Base-by-base conservation (phyloP, 2,329 filamentous ascomycete species). In the Sporothrix dimorphospora region DNA sequence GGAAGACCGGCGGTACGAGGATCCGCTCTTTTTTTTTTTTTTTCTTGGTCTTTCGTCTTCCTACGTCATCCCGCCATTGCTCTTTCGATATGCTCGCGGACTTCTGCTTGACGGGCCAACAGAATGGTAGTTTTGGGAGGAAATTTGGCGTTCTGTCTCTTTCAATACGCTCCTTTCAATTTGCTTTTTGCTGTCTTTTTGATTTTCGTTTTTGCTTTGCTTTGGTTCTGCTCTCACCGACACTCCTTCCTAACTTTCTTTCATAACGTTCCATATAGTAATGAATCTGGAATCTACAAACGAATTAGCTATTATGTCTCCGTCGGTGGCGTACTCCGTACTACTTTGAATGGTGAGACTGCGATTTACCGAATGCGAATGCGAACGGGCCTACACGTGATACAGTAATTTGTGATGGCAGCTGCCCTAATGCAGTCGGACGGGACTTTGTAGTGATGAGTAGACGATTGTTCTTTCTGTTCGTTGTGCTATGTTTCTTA, bases 271-370 rank as follows among this genome's bases (percentile, higher is more conserved):
- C 45, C 42, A 66, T 49, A 47, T 66, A 49, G 63, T 12, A 49
- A 66, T 45, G 16, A 66, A 47, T 66, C 45, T 47, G 63, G 42
- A 66, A 49, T 49, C 21, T 66, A 66, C 21, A 40, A 61, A 59
- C 4, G 40, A 14, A 49, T 30, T 5, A 24, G 3, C 38, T 24
- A 14, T 63, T 12, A 12, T 49, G 16, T 21, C 7, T 49, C 7
- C 19, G 7, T 40, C 30, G 30, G n/a, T 1, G 9, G 11, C n/a
- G 9, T 63, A 24, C n/a, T 9, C 27, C 16, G 59, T 27, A 5
- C 21, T 40, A 16, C 5, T 11, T 12, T 16, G 38, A 5, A 12
- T 27, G 40, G 38, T 65, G 57, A 53, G 19, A 19, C 5, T 16
- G 4, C 1, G 12, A 47, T 47, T 5, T 3, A 47, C 14, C 1